Evolutionary conservation across 2,329 filamentous ascomycete genomes (phyloP), one percentile per base, ranked within the genome.

Genomic region (Lecanicillium sp.): DNA sequence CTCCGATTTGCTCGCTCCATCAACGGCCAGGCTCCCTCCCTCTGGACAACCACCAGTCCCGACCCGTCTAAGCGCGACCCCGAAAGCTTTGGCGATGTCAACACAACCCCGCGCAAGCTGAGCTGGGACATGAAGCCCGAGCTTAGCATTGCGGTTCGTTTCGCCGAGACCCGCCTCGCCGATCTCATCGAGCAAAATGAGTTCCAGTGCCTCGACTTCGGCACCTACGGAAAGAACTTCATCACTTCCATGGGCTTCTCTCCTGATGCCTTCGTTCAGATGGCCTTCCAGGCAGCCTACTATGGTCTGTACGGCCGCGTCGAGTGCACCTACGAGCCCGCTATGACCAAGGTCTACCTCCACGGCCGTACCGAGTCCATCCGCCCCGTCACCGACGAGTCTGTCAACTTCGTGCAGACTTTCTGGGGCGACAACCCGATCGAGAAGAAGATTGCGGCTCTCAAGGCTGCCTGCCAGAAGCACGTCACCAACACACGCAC

Each of bases 241-340:
- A 96, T 98, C 67, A 97, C 90, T 0, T 89, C 86, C 0, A 94
- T 94, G 84, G 91, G 91, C 7, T 94, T 97, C 67, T 97, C 91
- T 0, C 91, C 93, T 0, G 93, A 97, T 63, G 93, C 93, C 0
- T 98, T 95, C 62, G 87, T 98, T 17, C 93, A 98, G 66, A 97
- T 98, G 91, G 93, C 93, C 0, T 96, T 96, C 71, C 93, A 98
- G 66, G 91, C 91, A 4, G 91, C 93, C 1, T 97, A 98, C 71
- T 98, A 96, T 60, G 93, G 93, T 2, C 77, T 98, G 7, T 98
- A 97, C 58, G 93, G 93, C 3, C 83, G 89, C 4, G 81, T 95
- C 1, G 93, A 97, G 66, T 95, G 89, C 62, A 93, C 90, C 0
- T 98, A 98, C 64, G 93, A 98, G 67, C 93, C 93, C 7, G 91